phyloP scores from a whole-genome alignment of 2,329 filamentous ascomycete genomes.

The Leptoxyphium fumago region DNA sequence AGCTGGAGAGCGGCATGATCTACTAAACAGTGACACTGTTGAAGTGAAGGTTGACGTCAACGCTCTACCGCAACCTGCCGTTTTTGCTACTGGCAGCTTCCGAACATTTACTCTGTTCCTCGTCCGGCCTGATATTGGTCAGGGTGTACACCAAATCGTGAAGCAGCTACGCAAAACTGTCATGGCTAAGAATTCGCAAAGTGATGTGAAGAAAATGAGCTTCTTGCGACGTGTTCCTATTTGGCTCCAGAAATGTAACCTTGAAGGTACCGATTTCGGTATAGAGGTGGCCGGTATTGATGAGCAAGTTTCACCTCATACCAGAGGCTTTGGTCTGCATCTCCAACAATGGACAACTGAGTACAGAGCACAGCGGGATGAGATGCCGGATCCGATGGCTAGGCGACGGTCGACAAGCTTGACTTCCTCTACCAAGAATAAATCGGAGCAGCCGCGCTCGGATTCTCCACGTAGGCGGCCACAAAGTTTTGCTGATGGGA shows the following conservation, averaged over 20 bases:
- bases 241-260: constrained; percentile 71
- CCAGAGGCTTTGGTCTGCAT: constrained; percentile 71
- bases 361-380: constrained; percentile 63
- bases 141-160: constrained; percentile 83
- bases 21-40: constrained; percentile 74
- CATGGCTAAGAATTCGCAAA: constrained; percentile 35
- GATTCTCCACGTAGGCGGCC: constrained; percentile 35
- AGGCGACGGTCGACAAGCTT: constrained; percentile 61
- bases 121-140: constrained; percentile 80
- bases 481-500: constrained; percentile 50
- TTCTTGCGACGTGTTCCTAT: constrained; percentile 64
- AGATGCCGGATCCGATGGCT: constrained; percentile 37
- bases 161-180: constrained; percentile 62
- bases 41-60: constrained; percentile 76
- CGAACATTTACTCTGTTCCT: constrained; percentile 83
- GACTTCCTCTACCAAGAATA: constrained; percentile 36
- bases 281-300: constrained; percentile 85
- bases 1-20: constrained; percentile 65
- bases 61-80: constrained; percentile 71
- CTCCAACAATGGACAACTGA: constrained; percentile 78
- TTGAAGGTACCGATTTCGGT: constrained; percentile 81
- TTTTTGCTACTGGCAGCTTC: constrained; percentile 63
- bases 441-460: constrained; percentile 19
- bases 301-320: constrained; percentile 63
- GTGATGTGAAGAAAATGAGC: constrained; percentile 36